Base-by-base conservation (phyloP, 2,329 filamentous ascomycete species). In the Cladobotryum mycophilum region DNA sequence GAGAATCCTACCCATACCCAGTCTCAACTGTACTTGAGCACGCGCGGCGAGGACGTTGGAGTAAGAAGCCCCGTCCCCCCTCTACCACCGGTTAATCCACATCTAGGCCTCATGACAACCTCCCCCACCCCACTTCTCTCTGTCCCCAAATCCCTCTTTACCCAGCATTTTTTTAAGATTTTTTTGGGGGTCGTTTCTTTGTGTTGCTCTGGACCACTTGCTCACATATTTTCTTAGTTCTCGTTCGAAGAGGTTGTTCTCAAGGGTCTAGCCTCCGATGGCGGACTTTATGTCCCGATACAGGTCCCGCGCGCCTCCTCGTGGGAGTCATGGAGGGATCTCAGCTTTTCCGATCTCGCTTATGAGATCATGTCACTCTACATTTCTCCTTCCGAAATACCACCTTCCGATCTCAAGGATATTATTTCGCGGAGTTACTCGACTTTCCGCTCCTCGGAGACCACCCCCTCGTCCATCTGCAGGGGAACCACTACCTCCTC, bases 171-270 rank as follows among this genome's bases (percentile, higher is more conserved):
- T n/a, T 13, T 42, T 22, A 30, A 30, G 9, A 30, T 30, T 30
- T 30, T 11, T 30, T 30, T 7, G 4, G 3, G 25, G 9, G 25
- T 11, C 25, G 25, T 30, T 30, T 30, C n/a, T 25, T 2, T 30
- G 25, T 30, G 25, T 30, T 30, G 25, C 9, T 3, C 25, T 30
- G 25, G 44, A 51, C 38, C 11, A 6, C 40, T 47, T 47, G 13
- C 34, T 30, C 13, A 35, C 44, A 30, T 42, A n/a, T 38, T 15
- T 20, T 13, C n/a, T 36, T 58, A 91, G 86, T 79, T 95, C 60
- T 91, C 89, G 47, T 96, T 96, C 67, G 91, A 96, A 70, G 84
- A 90, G 48, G 90, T 90, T 43, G 89, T 96, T 38, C 77, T 96
- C 57, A 95, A 95, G 70, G 90, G 90, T 41, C 82, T 96, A 51